Base-by-base conservation (phyloP, 169 alveolate species). In the Blepharisma undulans region DNA sequence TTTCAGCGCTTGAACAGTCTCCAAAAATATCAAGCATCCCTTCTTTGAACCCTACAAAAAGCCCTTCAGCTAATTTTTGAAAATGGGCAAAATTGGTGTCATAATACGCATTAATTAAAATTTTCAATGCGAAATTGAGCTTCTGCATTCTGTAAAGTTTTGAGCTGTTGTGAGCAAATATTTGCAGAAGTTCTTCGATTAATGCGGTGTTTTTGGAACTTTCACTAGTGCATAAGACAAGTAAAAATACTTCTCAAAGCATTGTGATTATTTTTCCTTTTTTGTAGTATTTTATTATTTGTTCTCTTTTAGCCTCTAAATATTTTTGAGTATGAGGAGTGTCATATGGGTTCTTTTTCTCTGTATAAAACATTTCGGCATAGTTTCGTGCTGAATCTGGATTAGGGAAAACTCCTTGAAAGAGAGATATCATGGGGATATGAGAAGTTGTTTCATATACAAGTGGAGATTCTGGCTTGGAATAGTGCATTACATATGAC, bases 21-120 rank as follows among this genome's bases (percentile, higher is more conserved):
- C 78, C 77, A 82, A 82, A 82, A 19, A 74, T 72, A 21, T 27
- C 25, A n/a, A 22, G 27, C 78, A 33, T 22, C 18, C 60, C 34
- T 82, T 59, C 89, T 36, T 82, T 82, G 16, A 82, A 22, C 76
- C 77, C 48, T 19, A 82, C 74, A 82, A 82, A 82, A 82, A 82
- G 78, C 21, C 89, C 89, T 82, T 82, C 78, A 60, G 89, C 89
- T 22, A 82, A 7, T 36, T 82, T 82, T 60, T 82, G 29, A 30
- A 82, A 82, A 8, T 82, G 78, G 33, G n/a, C 76, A 16, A 60
- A 82, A 22, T 33, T 33, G 27, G 89, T 82, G 36, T 82, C 89
- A 60, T 82, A 82, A 82, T 22, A 82, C 7, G 78, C 25, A 30
- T 82, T 59, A 33, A 82, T 59, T 27, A 82, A 30, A 6, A 60